A percentile compares a stretch with the other conserved stretches of the same genome.
Evolutionary conservation across 257 asterid species (phyloP).

Genomic region (Solanum tacnaense): DNA sequence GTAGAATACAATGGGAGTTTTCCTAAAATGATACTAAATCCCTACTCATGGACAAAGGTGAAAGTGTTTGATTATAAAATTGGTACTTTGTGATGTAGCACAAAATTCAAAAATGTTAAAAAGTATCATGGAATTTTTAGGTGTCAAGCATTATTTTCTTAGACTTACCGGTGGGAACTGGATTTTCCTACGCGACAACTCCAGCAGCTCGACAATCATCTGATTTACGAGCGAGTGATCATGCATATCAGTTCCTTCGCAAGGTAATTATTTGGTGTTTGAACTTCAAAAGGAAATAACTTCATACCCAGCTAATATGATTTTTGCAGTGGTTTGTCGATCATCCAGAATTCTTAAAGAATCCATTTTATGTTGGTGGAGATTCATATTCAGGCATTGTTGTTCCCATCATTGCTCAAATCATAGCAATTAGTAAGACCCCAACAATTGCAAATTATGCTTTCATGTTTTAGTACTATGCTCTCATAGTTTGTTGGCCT

Average conservation of each 20-base stretch:
- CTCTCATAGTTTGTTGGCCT: background rate
- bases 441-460: no score
- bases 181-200: constrained; percentile 5
- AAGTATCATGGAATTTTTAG: background rate
- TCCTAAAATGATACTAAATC: background rate
- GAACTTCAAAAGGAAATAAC: no score
- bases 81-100: background rate
- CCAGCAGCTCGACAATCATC: background rate
- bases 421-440: constrained; percentile 5
- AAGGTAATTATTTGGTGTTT: background rate
- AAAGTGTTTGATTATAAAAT: background rate
- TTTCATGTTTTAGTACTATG: background rate
- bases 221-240: background rate
- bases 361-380: constrained; percentile 8
- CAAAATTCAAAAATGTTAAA: background rate
- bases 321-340: constrained; percentile 8
- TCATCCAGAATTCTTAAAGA: constrained; percentile 6
- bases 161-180: background rate
- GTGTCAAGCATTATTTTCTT: constrained; percentile 2
- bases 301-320: no score
- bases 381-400: constrained; percentile 5
- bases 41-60: constrained; percentile 8
- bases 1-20: constrained; percentile 6
- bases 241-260: constrained; percentile 1
- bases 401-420: constrained; percentile 10